These are phyloP conservation scores for Sutorius eximius DNA, from an alignment of 1,284 basidiomycete genomes.

Conservation along the genomic window DNA sequence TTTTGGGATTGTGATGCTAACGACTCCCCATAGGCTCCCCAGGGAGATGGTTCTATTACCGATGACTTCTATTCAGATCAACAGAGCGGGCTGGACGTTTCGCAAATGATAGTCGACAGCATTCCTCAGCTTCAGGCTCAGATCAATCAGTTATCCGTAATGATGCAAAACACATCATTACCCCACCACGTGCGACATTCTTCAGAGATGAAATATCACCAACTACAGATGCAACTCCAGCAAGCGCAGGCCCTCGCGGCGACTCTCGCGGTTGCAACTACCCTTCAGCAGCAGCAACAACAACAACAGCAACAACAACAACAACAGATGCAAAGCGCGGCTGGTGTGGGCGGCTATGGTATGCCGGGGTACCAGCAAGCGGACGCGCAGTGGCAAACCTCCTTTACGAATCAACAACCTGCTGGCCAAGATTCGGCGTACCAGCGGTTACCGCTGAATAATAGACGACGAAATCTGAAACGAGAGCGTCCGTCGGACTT, in stretches of 20 bases:
- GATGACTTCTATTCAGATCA: slow-evolving; percentile 68
- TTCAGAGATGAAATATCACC: slow-evolving; percentile 74
- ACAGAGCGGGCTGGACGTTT: slow-evolving; percentile 63
- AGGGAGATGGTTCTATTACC: slow-evolving; percentile 38
- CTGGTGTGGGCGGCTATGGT: slow-evolving; percentile 39
- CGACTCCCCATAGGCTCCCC: slow-evolving; percentile 18
- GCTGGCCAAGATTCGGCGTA: slow-evolving; percentile 76
- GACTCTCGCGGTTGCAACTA: slow-evolving; percentile 53
- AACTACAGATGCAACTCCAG: slow-evolving; percentile 73
- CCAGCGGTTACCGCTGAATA: slow-evolving; percentile 77
- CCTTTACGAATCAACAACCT: slow-evolving; percentile 62
- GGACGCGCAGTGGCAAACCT: slow-evolving; percentile 46
- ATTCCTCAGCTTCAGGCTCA: slow-evolving; percentile 80
- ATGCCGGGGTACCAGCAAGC: slow-evolving; percentile 40
- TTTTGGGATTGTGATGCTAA: slow-evolving; percentile 6
- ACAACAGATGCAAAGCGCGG: slow-evolving; percentile 34
- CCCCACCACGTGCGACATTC: slow-evolving; percentile 71
- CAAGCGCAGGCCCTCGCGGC: slow-evolving; percentile 70
- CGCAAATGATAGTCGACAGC: slow-evolving; percentile 67
- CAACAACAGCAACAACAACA: slow-evolving; percentile 35
- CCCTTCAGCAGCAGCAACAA: slow-evolving; percentile 51
- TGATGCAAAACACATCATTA: slow-evolving; percentile 73
- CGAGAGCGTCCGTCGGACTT: slow-evolving; percentile 81
- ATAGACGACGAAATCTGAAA: slow-evolving; percentile 70
- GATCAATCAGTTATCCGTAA: slow-evolving; percentile 68